Evolutionary conservation across 306 rosid species (phyloP).

Genomic region (Spatholobus suberectus): DNA sequence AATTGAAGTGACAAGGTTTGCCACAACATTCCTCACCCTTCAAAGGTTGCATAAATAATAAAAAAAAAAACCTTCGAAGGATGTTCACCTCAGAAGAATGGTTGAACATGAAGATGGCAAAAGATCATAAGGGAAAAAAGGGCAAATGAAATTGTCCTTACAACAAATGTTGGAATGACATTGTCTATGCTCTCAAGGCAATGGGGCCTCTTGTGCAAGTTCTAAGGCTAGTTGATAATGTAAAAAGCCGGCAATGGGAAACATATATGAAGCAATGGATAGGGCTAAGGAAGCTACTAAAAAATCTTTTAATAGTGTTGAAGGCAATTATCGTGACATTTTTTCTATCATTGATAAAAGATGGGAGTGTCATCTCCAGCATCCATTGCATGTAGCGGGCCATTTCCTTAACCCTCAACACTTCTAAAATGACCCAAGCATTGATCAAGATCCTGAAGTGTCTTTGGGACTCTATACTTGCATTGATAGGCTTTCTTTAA

Average conservation of each 20-base stretch:
- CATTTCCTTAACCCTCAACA: not conserved
- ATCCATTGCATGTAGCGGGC: not conserved
- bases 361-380: not conserved
- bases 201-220: not conserved
- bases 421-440: not conserved
- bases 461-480: not conserved
- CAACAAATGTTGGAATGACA: not conserved
- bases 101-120: not conserved
- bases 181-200: not conserved
- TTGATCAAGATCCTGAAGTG: not conserved
- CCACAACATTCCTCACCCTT: not conserved
- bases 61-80: not conserved
- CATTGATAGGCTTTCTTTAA: not conserved
- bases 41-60: not conserved
- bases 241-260: not conserved
- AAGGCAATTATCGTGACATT: not conserved
- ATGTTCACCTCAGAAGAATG: not conserved
- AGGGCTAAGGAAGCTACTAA: not conserved
- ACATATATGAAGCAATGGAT: not conserved
- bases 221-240: not conserved
- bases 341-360: not conserved
- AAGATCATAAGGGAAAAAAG: not conserved
- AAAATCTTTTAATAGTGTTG: not conserved
- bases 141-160: not conserved
- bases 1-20: not conserved